Percentiles rank a stretch among this genome's conserved stretches.
Evolutionary conservation across 2,329 filamentous ascomycete species (phyloP).

Genomic region (Cucurbitaria berberidis): DNA sequence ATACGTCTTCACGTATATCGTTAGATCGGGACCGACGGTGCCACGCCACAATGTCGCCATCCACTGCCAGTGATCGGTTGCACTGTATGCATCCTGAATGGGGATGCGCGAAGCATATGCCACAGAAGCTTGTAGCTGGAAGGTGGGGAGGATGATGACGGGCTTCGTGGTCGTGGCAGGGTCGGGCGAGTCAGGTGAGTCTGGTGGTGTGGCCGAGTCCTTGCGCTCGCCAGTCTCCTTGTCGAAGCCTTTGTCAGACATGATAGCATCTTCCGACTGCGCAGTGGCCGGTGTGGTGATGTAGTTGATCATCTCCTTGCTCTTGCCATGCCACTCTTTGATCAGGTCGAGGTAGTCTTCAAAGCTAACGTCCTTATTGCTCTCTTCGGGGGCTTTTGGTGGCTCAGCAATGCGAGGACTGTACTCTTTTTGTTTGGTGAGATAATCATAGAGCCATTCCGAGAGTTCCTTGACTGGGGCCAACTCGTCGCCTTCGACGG

Average conservation of each 20-base stretch:
- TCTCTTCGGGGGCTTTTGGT: slow-evolving; percentile 50
- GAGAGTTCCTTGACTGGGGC: slow-evolving; percentile 70
- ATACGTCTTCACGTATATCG: slow-evolving; percentile 65
- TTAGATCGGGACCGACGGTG: slow-evolving; percentile 79
- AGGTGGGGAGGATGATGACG: slow-evolving; percentile 77
- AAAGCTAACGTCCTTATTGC: slow-evolving; percentile 45
- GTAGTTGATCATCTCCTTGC: slow-evolving; percentile 69
- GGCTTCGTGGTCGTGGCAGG: slow-evolving; percentile 56
- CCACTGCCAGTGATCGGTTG: slow-evolving; percentile 97
- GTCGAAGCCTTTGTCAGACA: slow-evolving; percentile 19
- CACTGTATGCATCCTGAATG: slow-evolving; percentile 77
- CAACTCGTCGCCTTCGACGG: slow-evolving; percentile 76
- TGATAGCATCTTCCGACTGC: slow-evolving; percentile 1
- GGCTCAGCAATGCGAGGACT: slow-evolving; percentile 58
- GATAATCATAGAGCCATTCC: slow-evolving; percentile 63
- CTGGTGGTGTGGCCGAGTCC: slow-evolving; percentile 24
- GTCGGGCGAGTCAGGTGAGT: slow-evolving; percentile 9
- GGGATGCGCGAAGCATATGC: slow-evolving; percentile 74
- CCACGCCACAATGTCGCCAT: slow-evolving; percentile 93
- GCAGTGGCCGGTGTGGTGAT: slow-evolving; percentile 50
- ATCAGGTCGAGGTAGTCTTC: slow-evolving; percentile 71
- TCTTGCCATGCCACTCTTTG: slow-evolving; percentile 76
- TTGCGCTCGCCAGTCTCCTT: slow-evolving; percentile 16
- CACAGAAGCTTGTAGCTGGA: slow-evolving; percentile 80
- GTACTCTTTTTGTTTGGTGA: slow-evolving; percentile 61